These are phyloP conservation scores for Dryadomyces sulphureus DNA, from an alignment of 2,329 filamentous ascomycete genomes.

Conservation along the genomic window DNA sequence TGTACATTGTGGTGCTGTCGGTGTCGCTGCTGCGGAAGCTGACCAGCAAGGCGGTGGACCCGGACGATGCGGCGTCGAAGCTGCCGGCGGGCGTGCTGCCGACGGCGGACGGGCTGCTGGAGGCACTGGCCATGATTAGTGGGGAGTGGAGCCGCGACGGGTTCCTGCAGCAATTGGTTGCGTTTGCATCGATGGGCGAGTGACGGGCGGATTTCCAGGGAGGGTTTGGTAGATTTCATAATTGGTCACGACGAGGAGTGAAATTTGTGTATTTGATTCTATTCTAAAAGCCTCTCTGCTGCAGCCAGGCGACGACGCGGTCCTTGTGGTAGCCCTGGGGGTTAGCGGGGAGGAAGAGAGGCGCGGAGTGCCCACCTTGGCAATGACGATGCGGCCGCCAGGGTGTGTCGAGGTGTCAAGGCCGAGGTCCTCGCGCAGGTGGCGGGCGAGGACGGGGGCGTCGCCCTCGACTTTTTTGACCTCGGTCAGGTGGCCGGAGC, in stretches of 20 bases:
- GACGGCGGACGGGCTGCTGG: constrained; percentile 50
- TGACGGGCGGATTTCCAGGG: too few species aligned
- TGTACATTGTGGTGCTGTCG: constrained; percentile 53
- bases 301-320: constrained; percentile 9
- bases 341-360: neutral
- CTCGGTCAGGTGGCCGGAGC: constrained; percentile 58
- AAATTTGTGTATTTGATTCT: neutral
- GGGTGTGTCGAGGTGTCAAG: constrained; percentile 39
- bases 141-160: constrained; percentile 47
- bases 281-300: constrained; percentile 9
- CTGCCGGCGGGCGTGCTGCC: constrained; percentile 50
- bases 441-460: constrained; percentile 42
- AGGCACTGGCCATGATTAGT: constrained; percentile 50
- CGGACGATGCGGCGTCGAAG: constrained; percentile 29
- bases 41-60: constrained; percentile 51
- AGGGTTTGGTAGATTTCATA: neutral
- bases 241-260: too few species aligned
- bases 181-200: constrained; percentile 39
- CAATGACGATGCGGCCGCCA: constrained; percentile 57
- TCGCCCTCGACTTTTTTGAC: constrained; percentile 73
- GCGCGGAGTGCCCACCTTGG: constrained; percentile 47
- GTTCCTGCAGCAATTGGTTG: constrained; percentile 53
- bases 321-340: constrained; percentile 7
- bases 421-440: constrained; percentile 44
- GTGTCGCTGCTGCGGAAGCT: constrained; percentile 53